phyloP scores from a whole-genome alignment of 1,284 basidiomycete species.

The Heliocybe sulcata region DNA sequence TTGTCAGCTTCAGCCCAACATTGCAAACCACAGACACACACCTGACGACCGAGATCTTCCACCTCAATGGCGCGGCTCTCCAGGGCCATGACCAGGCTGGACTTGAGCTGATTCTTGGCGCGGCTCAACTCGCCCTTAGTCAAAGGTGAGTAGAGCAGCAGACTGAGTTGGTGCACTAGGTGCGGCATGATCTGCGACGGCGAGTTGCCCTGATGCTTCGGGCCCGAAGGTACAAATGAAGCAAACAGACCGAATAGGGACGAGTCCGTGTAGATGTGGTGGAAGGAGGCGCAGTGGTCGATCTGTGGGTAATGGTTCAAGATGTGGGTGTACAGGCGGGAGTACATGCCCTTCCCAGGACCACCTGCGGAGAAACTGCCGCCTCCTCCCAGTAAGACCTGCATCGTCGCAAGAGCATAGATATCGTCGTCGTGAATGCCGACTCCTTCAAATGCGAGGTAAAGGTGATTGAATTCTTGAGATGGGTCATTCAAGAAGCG shows the following conservation, averaged over 20 bases:
- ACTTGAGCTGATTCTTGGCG: slow-evolving; percentile 96
- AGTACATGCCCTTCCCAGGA: slow-evolving; percentile 99
- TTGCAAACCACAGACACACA: slow-evolving; percentile 19
- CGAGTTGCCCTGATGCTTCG: slow-evolving; percentile 51
- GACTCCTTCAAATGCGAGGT: slow-evolving; percentile 89
- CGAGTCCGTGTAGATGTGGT: slow-evolving; percentile 95
- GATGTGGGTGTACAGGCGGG: slow-evolving; percentile 94
- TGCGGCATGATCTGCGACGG: slow-evolving; percentile 75
- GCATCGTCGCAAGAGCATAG: slow-evolving; percentile 91
- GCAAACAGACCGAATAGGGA: slow-evolving; percentile 93
- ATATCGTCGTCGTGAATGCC: slow-evolving; percentile 93
- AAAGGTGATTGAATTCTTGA: slow-evolving; percentile 88
- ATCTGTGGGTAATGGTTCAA: slow-evolving; percentile 92
- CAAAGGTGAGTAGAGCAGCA: slow-evolving; percentile 64
- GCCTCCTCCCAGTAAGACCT: slow-evolving; percentile 92
- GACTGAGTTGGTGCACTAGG: slow-evolving; percentile 78
- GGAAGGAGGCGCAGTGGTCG: slow-evolving; percentile 97
- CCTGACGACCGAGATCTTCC: slow-evolving; percentile 83
- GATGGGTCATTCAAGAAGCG: slow-evolving; percentile 63
- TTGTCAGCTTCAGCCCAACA: neutral
- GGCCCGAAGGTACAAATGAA: slow-evolving; percentile 73
- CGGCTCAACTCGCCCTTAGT: slow-evolving; percentile 69
- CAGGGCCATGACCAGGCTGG: slow-evolving; percentile 90
- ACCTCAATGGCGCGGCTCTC: slow-evolving; percentile 90
- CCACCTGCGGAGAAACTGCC: slow-evolving; percentile 96